A percentile compares a stretch with the other conserved stretches of the same genome.
Evolutionary conservation across 2,329 filamentous ascomycete genomes (phyloP).

Genomic region (Xylariaceae sp.): DNA sequence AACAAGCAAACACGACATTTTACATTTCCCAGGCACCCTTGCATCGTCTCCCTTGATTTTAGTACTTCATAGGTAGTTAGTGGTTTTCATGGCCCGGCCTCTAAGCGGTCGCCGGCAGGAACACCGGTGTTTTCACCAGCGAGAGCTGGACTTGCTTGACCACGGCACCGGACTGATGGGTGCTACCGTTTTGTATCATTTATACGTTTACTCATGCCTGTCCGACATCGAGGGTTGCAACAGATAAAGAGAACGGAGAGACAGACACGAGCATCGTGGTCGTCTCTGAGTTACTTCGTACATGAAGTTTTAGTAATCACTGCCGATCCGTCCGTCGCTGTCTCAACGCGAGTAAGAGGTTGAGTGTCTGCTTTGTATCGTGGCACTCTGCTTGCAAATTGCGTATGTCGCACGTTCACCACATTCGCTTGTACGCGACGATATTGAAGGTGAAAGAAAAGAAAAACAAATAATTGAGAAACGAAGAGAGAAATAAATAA

Average conservation of each 20-base stretch:
- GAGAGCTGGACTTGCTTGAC: not conserved
- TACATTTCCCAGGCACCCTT: conserved; percentile 11
- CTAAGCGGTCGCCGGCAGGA: conserved; percentile 11
- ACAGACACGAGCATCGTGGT: not conserved
- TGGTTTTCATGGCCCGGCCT: not conserved
- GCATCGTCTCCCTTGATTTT: not conserved
- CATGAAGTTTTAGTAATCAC: conserved; percentile 21
- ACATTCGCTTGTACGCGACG: not conserved
- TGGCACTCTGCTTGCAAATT: conserved; percentile 12
- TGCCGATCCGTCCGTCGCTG: conserved; percentile 16
- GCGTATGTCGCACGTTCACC: not conserved
- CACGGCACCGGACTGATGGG: conserved; percentile 2
- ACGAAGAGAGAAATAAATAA: too few species aligned
- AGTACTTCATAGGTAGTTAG: not conserved
- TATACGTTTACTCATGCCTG: conserved; percentile 6
- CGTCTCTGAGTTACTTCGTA: conserved; percentile 5
- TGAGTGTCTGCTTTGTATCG: not conserved
- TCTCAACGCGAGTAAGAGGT: not conserved
- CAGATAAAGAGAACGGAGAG: conserved; percentile 1
- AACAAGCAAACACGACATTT: conserved; percentile 9
- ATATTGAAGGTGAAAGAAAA: not conserved
- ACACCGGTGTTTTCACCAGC: conserved; percentile 7
- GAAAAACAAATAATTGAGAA: not conserved
- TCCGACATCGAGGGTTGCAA: too few species aligned
- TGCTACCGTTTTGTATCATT: conserved; percentile 7